These are phyloP conservation scores for Cladophialophora bantiana DNA, from an alignment of 2,329 filamentous ascomycete species.

Conservation along the genomic window DNA sequence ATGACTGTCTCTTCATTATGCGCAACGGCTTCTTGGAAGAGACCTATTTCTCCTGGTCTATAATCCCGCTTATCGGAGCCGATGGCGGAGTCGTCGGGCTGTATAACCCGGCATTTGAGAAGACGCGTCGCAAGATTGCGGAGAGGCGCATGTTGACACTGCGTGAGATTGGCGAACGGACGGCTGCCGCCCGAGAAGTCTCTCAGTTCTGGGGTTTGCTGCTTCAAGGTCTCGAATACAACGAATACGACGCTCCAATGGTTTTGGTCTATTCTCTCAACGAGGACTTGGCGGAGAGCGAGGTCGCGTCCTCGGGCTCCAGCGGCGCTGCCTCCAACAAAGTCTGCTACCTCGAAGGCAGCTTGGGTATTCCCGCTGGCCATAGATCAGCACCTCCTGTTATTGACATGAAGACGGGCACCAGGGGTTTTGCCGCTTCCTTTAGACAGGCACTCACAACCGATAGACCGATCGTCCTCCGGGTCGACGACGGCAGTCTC, in stretches of 20 bases:
- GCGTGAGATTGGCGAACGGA: conserved; percentile 77
- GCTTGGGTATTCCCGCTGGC: conserved; percentile 69
- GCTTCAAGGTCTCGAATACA: conserved; percentile 72
- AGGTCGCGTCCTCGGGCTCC: conserved; percentile 74
- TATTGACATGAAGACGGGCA: conserved; percentile 73
- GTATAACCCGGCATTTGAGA: conserved; percentile 83
- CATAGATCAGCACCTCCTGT: conserved; percentile 67
- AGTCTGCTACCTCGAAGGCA: conserved; percentile 73
- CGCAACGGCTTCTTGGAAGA: conserved; percentile 74
- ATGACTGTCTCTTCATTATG: conserved; percentile 76
- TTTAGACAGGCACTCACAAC: conserved; percentile 78
- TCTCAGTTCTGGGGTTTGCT: conserved; percentile 77
- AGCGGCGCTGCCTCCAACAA: conserved; percentile 68
- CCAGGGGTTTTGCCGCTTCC: conserved; percentile 76
- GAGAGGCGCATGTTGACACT: conserved; percentile 81
- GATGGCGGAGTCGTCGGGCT: conserved; percentile 77
- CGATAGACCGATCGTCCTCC: conserved; percentile 71
- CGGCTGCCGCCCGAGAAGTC: conserved; percentile 73
- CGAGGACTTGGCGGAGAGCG: conserved; percentile 71
- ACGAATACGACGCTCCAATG: conserved; percentile 78
- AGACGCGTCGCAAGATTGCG: conserved; percentile 77
- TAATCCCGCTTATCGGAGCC: conserved; percentile 76
- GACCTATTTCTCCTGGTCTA: conserved; percentile 78
- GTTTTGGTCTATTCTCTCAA: conserved; percentile 77
- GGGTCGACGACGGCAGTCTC: conserved; percentile 70